Conservation (phyloP, 371 early-diverging fungal species). For the Neoconidiobolus thromboides region DNA sequence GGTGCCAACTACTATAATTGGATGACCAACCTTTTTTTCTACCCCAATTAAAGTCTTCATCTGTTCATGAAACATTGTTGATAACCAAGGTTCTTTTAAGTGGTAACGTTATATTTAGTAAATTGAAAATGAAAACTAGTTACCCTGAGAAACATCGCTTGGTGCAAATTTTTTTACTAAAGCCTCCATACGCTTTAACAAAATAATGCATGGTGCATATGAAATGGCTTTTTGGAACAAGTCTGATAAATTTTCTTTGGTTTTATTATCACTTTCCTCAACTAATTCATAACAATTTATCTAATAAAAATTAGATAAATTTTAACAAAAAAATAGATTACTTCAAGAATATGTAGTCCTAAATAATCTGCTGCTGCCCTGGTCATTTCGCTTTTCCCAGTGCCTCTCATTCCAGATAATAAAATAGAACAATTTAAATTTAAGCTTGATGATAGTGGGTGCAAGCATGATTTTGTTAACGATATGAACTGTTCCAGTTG, state of each 20-base stretch:
- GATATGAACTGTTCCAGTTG: slow-evolving; percentile 20
- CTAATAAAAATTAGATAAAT: too few relatives aligned
- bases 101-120: too few relatives aligned
- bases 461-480: slow-evolving; percentile 43
- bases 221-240: slow-evolving; percentile 60
- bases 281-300: slow-evolving; percentile 45
- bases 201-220: slow-evolving; percentile 58
- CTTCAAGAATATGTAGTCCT: slow-evolving; percentile 52
- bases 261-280: slow-evolving; percentile 62
- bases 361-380: slow-evolving; percentile 37
- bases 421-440: slow-evolving; percentile 51
- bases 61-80: slow-evolving; percentile 42
- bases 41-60: slow-evolving; percentile 31
- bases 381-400: slow-evolving; percentile 55
- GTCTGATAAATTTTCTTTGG: slow-evolving; percentile 42
- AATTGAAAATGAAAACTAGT: too few relatives aligned
- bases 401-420: slow-evolving; percentile 66
- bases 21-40: slow-evolving; percentile 34
- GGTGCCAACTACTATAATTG: slow-evolving; percentile 60
- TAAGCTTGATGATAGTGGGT: slow-evolving; percentile 44
- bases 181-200: slow-evolving; percentile 61
- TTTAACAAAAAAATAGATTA: slow-evolving; percentile 9
- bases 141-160: slow-evolving; percentile 34
- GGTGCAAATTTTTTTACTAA: slow-evolving; percentile 45
- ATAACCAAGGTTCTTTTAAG: slow-evolving; percentile 33